Base-by-base conservation (phyloP, 2,329 filamentous ascomycete species). In the Beauveria bassiana region DNA sequence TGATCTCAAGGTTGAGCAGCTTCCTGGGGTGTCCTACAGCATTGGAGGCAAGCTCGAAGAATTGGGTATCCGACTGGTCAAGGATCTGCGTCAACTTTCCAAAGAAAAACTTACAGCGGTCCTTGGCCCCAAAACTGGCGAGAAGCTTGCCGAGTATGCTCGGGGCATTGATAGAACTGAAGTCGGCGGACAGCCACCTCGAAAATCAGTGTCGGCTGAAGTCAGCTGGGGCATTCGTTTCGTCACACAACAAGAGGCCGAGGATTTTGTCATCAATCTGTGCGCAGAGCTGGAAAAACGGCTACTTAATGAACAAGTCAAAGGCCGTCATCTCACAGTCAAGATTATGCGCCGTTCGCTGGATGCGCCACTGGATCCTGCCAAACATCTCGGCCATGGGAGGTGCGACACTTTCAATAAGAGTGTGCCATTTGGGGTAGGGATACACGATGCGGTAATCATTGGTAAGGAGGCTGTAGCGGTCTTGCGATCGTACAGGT, bases 201-300 rank as follows among this genome's bases (percentile, higher is more conserved):
- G 95, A 59, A 99, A 98, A 71, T 98, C 93, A 0, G 91, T 99
- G 0, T 98, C 95, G 2, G 93, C 93, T 1, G 95, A 99, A 72
- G 91, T 99, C 64, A 99, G 95, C 68, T 99, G 95, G 95, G 95
- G 96, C 3, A 96, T 99, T 61, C 87, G 95, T 6, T 99, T 99
- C 71, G 86, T 95, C 66, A 96, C 83, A 63, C 91, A 97, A 69
- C 82, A 85, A n/a, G 93, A 99, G 73, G 93, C 92, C 0, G 93
- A 98, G 63, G 91, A 96, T 65, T 99, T 99, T 71, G 82, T 98
- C 34, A 79, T 85, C 64, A 95, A 90, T 66, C 78, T 99, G 0
- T 95, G 90, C 70, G 87, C 87, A 61, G 95, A 99, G 73, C 77
- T 99, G 7, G 87, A 93, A 67, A 88, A 87, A 61, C 84, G 95